Conservation (phyloP, 2,329 filamentous ascomycete genomes). For the Chalaropsis ovoidea region DNA sequence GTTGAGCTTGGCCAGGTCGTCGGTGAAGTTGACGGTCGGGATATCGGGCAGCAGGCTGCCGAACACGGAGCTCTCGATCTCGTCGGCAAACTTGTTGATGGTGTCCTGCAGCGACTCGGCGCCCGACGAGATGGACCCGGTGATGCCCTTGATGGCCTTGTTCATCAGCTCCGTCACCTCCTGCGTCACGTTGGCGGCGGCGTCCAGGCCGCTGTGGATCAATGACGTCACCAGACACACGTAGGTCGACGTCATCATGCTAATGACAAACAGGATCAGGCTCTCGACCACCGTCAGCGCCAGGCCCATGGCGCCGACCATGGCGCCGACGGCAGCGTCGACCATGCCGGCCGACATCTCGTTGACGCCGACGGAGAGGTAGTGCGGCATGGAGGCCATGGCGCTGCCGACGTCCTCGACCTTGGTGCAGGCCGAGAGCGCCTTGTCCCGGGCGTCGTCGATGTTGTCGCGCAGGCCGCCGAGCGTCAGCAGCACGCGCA, state of each 20-base stretch:
- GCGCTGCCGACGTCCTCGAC: conserved; percentile 88
- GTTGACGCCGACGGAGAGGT: conserved; percentile 82
- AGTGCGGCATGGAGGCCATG: conserved; percentile 97
- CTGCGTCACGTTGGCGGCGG: conserved; percentile 46
- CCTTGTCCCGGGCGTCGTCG: conserved; percentile 64
- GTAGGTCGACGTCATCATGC: conserved; percentile 83
- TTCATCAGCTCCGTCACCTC: conserved; percentile 43
- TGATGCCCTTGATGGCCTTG: conserved; percentile 45
- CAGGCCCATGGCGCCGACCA: conserved; percentile 69
- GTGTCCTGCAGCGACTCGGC: conserved; percentile 41
- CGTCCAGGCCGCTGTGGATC: conserved; percentile 66
- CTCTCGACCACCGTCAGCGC: conserved; percentile 74
- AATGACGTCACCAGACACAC: conserved; percentile 79
- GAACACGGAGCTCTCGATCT: conserved; percentile 39
- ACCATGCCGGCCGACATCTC: conserved; percentile 69
- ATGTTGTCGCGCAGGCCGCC: conserved; percentile 63
- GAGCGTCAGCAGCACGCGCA: conserved; percentile 68
- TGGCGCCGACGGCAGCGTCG: conserved; percentile 65
- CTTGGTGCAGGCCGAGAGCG: conserved; percentile 77
- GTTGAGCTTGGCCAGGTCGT: conserved; percentile 55
- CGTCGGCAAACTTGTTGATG: conserved; percentile 41
- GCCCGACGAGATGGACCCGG: conserved; percentile 49
- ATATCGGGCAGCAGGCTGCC: conserved; percentile 40
- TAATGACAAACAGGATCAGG: conserved; percentile 84
- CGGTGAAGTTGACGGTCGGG: conserved; percentile 53